Conservation (phyloP, 768 basidiomycete genomes). For the Dictyophora rubrovolvata region DNA sequence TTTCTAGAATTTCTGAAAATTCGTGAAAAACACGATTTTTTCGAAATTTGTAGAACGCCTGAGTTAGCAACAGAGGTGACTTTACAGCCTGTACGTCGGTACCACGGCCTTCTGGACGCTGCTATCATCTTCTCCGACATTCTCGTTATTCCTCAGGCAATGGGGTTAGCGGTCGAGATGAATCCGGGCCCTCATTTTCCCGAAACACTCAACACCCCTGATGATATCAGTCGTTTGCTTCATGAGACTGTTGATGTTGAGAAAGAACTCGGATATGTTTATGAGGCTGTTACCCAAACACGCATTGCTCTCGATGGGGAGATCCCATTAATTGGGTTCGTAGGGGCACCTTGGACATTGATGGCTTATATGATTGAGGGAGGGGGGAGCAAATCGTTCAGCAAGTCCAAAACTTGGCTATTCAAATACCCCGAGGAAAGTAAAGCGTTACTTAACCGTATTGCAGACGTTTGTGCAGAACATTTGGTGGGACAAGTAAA, state of each 20-base stretch:
- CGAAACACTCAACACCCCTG: constrained; percentile 68
- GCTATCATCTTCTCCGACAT: constrained; percentile 98
- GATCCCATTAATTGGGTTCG: constrained; percentile 95
- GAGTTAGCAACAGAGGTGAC: constrained; percentile 81
- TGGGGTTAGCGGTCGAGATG: constrained; percentile 96
- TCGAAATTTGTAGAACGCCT: constrained; percentile 92
- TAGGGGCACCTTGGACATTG: constrained; percentile 96
- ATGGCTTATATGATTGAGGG: constrained; percentile 99
- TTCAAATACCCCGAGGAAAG: constrained; percentile 85
- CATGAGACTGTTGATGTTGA: constrained; percentile 59
- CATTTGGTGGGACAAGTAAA: constrained; percentile 87
- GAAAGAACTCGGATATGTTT: constrained; percentile 84
- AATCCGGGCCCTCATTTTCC: constrained; percentile 87
- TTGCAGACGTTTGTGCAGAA: constrained; percentile 85
- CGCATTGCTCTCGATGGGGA: constrained; percentile 72
- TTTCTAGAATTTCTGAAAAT: constrained; percentile 80
- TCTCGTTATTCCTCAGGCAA: constrained; percentile 93
- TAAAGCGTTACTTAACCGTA: constrained; percentile 60
- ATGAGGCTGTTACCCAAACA: constrained; percentile 81
- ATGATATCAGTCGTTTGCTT: constrained; percentile 52
- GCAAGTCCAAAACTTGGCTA: constrained; percentile 90
- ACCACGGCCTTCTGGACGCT: constrained; percentile 79
- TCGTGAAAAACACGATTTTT: constrained; percentile 83
- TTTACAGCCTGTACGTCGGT: constrained; percentile 87
- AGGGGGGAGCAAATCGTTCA: constrained; percentile 81